These are phyloP conservation scores for Papiliotrema fonsecae DNA, from an alignment of 1,284 basidiomycete species.

Conservation along the genomic window DNA sequence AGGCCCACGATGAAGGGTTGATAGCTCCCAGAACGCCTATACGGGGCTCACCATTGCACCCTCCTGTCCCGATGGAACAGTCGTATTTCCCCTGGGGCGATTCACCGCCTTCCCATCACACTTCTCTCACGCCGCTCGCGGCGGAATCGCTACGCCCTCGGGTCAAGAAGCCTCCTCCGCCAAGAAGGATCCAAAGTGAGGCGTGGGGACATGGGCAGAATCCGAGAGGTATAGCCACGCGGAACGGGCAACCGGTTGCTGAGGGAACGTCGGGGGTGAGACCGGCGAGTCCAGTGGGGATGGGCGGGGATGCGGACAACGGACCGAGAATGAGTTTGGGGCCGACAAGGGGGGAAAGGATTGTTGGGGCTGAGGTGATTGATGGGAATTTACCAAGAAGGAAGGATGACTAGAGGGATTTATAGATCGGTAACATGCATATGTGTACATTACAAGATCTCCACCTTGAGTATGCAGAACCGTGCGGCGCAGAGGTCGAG, in stretches of 20 bases:
- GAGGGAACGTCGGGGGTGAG: not conserved
- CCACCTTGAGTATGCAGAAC: too few relatives aligned
- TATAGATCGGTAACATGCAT: not conserved
- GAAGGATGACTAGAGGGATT: constrained; percentile 15
- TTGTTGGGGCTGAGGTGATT: constrained; percentile 12
- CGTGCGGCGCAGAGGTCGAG: too few relatives aligned
- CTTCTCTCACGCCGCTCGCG: not conserved
- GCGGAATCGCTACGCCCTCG: not conserved
- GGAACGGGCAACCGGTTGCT: constrained; percentile 16
- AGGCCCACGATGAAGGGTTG: constrained; percentile 54
- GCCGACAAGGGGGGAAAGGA: constrained; percentile 7
- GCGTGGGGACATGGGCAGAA: constrained; percentile 16
- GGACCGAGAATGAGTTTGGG: constrained; percentile 13
- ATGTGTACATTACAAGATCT: too few relatives aligned
- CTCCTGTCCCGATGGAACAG: constrained; percentile 23
- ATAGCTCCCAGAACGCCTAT: constrained; percentile 56
- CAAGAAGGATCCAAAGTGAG: constrained; percentile 27
- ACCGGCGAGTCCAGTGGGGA: not conserved
- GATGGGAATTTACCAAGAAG: constrained; percentile 8
- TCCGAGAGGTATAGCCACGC: constrained; percentile 28
- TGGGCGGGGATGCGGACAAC: not conserved
- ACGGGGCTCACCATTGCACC: constrained; percentile 31
- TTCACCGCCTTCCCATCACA: not conserved
- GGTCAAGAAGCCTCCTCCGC: constrained; percentile 22
- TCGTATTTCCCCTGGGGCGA: constrained; percentile 32